Percentiles rank a stretch among this genome's conserved stretches.
These are phyloP conservation scores for Iris macrosiphon DNA, from an alignment of 106 monocot species.

Conservation along the genomic window DNA sequence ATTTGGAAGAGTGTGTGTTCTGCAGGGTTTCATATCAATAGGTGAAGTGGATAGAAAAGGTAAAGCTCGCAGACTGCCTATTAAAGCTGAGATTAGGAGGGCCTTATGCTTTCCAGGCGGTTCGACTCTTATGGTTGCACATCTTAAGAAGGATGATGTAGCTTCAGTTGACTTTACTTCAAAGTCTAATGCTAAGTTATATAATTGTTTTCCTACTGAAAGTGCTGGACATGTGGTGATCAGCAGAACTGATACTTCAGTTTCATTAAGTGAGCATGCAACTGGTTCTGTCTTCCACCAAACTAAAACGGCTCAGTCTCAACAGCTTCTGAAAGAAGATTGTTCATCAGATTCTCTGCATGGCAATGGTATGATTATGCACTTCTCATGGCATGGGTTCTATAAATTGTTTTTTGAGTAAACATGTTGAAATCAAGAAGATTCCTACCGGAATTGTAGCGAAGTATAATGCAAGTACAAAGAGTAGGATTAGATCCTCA, in stretches of 20 bases:
- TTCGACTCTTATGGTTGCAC: constrained; percentile 79
- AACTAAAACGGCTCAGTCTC: neutral
- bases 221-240: constrained; percentile 4
- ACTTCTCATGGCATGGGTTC: no score
- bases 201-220: neutral
- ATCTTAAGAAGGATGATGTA: constrained; percentile 30
- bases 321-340: neutral
- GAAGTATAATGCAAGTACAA: no score
- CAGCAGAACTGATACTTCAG: neutral
- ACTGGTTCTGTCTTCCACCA: neutral
- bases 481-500: no score
- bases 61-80: constrained; percentile 45
- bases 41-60: constrained; percentile 71
- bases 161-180: constrained; percentile 3
- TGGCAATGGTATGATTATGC: constrained; percentile 13
- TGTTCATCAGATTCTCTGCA: neutral
- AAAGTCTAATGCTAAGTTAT: constrained; percentile 2
- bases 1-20: no score
- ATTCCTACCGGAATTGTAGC: no score
- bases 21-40: constrained; percentile 70
- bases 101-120: constrained; percentile 80
- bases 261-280: neutral
- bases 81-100: constrained; percentile 65
- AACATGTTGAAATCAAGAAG: no score
- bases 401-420: no score